phyloP scores from a whole-genome alignment of 2,329 filamentous ascomycete species.

The Diplodia scrobiculata region DNA sequence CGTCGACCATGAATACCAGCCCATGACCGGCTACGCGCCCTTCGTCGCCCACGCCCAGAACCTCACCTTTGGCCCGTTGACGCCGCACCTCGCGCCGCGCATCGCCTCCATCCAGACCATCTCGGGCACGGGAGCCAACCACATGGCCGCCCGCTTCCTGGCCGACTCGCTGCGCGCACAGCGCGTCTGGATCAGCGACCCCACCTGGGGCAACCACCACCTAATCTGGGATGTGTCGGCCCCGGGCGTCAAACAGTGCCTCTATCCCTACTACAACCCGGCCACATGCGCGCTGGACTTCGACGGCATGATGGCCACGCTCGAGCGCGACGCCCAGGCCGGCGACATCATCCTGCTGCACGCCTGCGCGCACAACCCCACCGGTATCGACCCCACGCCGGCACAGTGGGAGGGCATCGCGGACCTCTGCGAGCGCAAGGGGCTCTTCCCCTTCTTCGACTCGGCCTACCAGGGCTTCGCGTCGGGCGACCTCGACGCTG shows the following conservation, averaged over 20 bases:
- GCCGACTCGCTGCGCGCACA: conserved; percentile 32
- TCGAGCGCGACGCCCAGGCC: conserved; percentile 34
- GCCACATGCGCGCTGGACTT: conserved; percentile 38
- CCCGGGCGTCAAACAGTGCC: conserved; percentile 31
- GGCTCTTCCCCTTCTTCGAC: conserved; percentile 45
- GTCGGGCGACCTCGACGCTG: conserved; percentile 40
- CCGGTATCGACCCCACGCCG: conserved; percentile 42
- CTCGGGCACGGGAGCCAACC: conserved; percentile 45
- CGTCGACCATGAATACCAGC: conserved; percentile 35
- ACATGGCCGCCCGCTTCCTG: conserved; percentile 39
- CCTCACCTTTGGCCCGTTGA: conserved; percentile 36
- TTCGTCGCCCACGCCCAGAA: conserved; percentile 36
- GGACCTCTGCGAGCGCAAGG: conserved; percentile 37
- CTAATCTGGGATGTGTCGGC: conserved; percentile 38
- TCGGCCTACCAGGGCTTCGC: conserved; percentile 48
- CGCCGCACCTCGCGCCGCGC: conserved; percentile 13
- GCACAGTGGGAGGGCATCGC: conserved; percentile 44
- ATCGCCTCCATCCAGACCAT: conserved; percentile 43
- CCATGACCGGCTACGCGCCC: conserved; percentile 33
- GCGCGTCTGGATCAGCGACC: conserved; percentile 41
- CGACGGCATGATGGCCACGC: conserved; percentile 35
- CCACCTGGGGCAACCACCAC: conserved; percentile 42
- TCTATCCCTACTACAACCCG: conserved; percentile 39
- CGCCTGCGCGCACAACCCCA: conserved; percentile 46
- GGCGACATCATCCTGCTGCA: conserved; percentile 46